Percentiles rank a stretch among this genome's conserved stretches.
phyloP scores from a whole-genome alignment of 1,284 basidiomycete species.

The Malassezia dermatis region DNA sequence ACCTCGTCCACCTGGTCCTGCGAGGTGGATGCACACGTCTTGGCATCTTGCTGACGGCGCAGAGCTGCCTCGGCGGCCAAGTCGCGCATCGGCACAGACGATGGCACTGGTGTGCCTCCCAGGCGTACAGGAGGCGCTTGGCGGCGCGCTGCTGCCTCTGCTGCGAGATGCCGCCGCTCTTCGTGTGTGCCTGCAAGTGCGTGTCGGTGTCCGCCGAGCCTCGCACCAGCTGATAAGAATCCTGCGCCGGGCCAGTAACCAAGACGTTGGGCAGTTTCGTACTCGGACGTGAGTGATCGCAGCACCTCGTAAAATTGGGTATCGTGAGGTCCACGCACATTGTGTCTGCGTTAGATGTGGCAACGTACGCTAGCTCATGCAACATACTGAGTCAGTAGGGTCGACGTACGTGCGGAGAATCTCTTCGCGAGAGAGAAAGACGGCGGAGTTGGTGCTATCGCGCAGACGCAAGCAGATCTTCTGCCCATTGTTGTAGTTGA shows the following conservation, averaged over 20 bases:
- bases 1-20: background rate
- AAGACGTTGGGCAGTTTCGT: constrained; percentile 8
- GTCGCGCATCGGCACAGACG: background rate
- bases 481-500: constrained; percentile 25
- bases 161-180: background rate
- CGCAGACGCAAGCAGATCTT: constrained; percentile 29
- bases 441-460: background rate
- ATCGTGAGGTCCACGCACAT: constrained; percentile 30
- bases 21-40: constrained; percentile 10
- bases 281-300: constrained; percentile 22
- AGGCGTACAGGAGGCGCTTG: background rate
- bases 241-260: constrained; percentile 23
- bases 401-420: constrained; percentile 18
- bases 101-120: background rate
- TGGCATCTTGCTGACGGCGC: constrained; percentile 1
- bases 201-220: constrained; percentile 11
- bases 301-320: constrained; percentile 20
- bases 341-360: constrained; percentile 19
- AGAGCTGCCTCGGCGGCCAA: constrained; percentile 16
- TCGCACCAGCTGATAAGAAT: constrained; percentile 15
- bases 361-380: constrained; percentile 25
- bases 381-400: constrained; percentile 20
- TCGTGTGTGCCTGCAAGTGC: background rate
- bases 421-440: constrained; percentile 15
- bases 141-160: background rate